Base-by-base conservation (phyloP, 208 protist genomes). In the Wallacemonas sp. region DNA sequence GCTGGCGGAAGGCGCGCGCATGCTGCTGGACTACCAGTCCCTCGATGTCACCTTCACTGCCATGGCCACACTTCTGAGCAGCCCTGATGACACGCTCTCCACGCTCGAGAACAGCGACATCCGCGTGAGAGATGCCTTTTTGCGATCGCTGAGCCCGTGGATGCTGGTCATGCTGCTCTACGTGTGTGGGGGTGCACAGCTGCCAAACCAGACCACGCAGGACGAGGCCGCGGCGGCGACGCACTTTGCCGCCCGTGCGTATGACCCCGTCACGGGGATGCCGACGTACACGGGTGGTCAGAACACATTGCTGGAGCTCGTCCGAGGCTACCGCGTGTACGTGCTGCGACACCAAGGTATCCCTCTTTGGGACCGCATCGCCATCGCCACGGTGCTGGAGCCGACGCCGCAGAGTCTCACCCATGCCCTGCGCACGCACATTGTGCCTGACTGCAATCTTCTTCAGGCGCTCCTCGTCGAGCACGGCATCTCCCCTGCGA, bases 301-400 rank as follows among this genome's bases (percentile, higher is more conserved):
- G 5, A 21, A 22, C 39, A 42, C 51, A 15, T 41, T 58, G 21
- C 34, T 46, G 42, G 19, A 47, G 28, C 41, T 56, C 30, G 15
- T 28, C 46, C 2, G 44, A 11, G 63, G 36, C 24, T 46, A 44
- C n/a, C 51, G 51, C 19, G 31, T 24, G n/a, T 14, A 65, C 77
- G 27, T 80, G 70, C 67, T 39, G 41, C 26, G 56, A 59, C 72
- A 70, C 42, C 21, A 60, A 2, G 14, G 51, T 31, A 53, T 95
- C 24, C 65, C 79, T 1, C 53, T 95, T 26, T 95, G 83, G 85
- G 88, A 95, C 68, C 88, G 85, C 46, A 66, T 95, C 45, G 88
- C 88, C 15, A 72, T 95, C 33, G 78, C 85, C 0, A 36, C 80
- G 11, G 46, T 95, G 42, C 68, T 86, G 42, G 83, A 91, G 77